phyloP scores from a whole-genome alignment of 2,329 filamentous ascomycete species.

The Clonostachys rhizophaga region DNA sequence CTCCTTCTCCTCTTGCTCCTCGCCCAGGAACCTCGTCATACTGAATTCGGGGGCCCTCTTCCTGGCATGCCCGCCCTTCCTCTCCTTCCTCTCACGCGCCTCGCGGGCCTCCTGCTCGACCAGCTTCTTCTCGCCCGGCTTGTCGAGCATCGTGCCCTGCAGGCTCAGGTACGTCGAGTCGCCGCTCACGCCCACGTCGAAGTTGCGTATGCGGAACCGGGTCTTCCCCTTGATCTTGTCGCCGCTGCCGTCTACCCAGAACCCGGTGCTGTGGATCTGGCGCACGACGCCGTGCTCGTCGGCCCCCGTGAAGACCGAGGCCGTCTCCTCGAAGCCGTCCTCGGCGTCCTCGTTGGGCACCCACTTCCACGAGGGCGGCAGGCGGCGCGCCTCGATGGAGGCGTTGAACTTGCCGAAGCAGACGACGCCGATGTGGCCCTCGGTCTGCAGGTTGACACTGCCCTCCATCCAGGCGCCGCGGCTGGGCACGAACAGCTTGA shows the following conservation, averaged over 20 bases:
- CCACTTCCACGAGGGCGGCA: conserved; percentile 81
- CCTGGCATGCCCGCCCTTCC: conserved; percentile 21
- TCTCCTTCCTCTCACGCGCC: conserved; percentile 23
- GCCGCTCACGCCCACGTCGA: conserved; percentile 73
- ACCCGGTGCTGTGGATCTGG: conserved; percentile 55
- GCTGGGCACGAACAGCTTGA: conserved; percentile 75
- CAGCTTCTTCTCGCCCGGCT: conserved; percentile 59
- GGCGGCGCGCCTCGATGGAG: conserved; percentile 69
- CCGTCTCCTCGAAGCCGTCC: conserved; percentile 32
- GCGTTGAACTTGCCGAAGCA: conserved; percentile 93
- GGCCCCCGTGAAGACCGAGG: conserved; percentile 27
- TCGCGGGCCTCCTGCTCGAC: conserved; percentile 37
- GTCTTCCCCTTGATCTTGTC: conserved; percentile 66
- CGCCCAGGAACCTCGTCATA: conserved; percentile 49
- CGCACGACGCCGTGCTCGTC: conserved; percentile 48
- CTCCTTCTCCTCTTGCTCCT: conserved; percentile 34
- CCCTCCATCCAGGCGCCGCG: conserved; percentile 74
- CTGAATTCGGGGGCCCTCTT: conserved; percentile 45
- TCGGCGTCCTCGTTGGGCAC: conserved; percentile 48
- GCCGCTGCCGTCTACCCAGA: conserved; percentile 72
- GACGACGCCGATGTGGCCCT: conserved; percentile 82
- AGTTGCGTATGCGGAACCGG: conserved; percentile 76
- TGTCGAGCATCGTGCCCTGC: conserved; percentile 78
- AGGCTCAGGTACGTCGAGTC: conserved; percentile 79
- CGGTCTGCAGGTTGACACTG: conserved; percentile 78